Evolutionary conservation across 2,329 filamentous ascomycete genomes (phyloP), one percentile per base, ranked within the genome.

Genomic region (Microdochium paspali): DNA sequence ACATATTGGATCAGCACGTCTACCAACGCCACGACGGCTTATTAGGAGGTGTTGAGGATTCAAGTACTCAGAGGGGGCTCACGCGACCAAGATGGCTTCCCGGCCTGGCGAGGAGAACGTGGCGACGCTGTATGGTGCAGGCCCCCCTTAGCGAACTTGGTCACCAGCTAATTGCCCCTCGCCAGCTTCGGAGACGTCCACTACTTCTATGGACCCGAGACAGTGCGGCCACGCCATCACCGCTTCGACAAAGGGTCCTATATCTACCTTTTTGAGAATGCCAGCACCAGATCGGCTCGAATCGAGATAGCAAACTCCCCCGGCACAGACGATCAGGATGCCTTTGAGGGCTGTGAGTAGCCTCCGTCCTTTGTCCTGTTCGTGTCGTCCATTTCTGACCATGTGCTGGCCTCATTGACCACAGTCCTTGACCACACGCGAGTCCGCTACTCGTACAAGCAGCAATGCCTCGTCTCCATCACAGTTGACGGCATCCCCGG

Each of bases 241-340:
- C 81, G 86, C 46, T 90, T 91, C 63, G 83, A 88, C 64, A 86
- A 85, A 62, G 78, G 82, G 44, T 90, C 85, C 7, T 90, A 90
- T 62, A 77, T 90, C 49, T 90, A 90, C 60, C 70, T 90, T 5
- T 90, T 88, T 62, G 84, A 90, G 63, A 85, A 87, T 60, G 76
- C 84, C 12, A 71, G 71, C 51, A 77, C 83, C 55, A 74, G 80
- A 51, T 75, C 79, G 50, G 84, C 84, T 53, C 82, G 86, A 54
- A 69, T 90, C 53, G 87, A 90, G 65, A 71, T 90, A 51, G 86
- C 86, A 40, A 91, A 90, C 58, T 72, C 83, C 56, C 77, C 84
- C 9, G 86, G 86, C 46, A 84, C 80, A 3, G 77, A 85, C 1
- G 76, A 85, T n/a, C 86, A 90, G 60, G 86, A 90, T 69, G 85